Evolutionary conservation across 2,329 filamentous ascomycete species (phyloP).

Genomic region (Xylariaceae sp.): DNA sequence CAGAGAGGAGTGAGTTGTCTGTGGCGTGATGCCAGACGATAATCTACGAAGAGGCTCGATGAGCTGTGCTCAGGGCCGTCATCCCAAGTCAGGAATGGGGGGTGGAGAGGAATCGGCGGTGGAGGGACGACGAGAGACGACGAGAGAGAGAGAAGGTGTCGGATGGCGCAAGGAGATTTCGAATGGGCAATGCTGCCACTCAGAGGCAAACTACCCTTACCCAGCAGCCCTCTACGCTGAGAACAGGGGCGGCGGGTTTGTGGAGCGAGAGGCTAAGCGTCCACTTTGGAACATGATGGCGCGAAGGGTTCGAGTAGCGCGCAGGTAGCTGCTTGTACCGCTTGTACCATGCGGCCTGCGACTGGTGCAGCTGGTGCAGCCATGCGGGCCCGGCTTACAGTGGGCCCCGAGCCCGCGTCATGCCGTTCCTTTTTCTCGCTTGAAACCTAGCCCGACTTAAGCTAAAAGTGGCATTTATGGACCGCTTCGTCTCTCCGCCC

Average conservation of each 20-base stretch:
- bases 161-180: constrained; percentile 24
- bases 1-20: too few species aligned
- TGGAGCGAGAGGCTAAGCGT: constrained; percentile 22
- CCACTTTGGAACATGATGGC: constrained; percentile 23
- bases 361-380: too few species aligned
- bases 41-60: too few species aligned
- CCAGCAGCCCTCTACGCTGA: constrained; percentile 16
- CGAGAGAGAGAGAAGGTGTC: constrained; percentile 23
- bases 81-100: too few species aligned
- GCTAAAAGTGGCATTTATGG: too few species aligned
- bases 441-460: too few species aligned
- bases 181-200: constrained; percentile 18
- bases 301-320: constrained; percentile 16
- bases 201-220: constrained; percentile 20
- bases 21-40: too few species aligned
- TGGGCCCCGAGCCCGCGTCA: constrained; percentile 11
- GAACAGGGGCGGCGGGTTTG: constrained; percentile 19
- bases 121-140: constrained; percentile 24
- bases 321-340: constrained; percentile 16
- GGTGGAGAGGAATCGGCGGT: constrained; percentile 15
- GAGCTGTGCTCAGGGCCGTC: too few species aligned
- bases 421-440: too few species aligned
- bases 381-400: constrained; percentile 11
- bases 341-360: too few species aligned
- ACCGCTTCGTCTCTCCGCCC: too few species aligned